phyloP scores from a whole-genome alignment of 1,139 yeast species.

The Candida neerlandica region DNA sequence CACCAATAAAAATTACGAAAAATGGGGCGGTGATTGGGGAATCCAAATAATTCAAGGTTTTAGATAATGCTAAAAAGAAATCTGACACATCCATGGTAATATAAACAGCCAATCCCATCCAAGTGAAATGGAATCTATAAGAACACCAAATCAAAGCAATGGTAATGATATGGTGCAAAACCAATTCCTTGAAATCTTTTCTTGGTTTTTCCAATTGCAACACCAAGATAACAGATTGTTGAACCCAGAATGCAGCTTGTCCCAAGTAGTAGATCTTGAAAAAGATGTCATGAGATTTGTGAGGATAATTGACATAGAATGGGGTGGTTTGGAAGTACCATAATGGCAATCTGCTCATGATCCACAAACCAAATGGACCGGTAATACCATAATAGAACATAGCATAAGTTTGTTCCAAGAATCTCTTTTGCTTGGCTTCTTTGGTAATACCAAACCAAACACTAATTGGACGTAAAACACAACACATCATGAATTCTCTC shows the following conservation, averaged over 20 bases:
- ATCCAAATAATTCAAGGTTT: slow-evolving; percentile 81
- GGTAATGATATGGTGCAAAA: slow-evolving; percentile 91
- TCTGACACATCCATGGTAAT: slow-evolving; percentile 97
- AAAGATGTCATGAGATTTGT: slow-evolving; percentile 66
- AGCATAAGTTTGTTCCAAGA: slow-evolving; percentile 91
- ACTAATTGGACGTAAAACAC: slow-evolving; percentile 75
- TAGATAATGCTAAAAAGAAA: slow-evolving; percentile 81
- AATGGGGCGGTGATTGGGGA: slow-evolving; percentile 65
- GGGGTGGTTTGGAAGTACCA: slow-evolving; percentile 89
- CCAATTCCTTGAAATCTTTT: slow-evolving; percentile 87
- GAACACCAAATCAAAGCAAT: slow-evolving; percentile 85
- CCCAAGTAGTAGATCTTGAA: slow-evolving; percentile 84
- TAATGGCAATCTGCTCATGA: slow-evolving; percentile 79
- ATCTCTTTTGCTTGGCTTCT: slow-evolving; percentile 68
- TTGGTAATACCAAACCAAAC: slow-evolving; percentile 51
- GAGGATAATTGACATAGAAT: slow-evolving; percentile 83
- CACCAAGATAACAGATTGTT: slow-evolving; percentile 80
- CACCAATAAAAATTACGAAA: slow-evolving; percentile 63
- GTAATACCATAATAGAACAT: slow-evolving; percentile 77
- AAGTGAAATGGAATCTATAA: slow-evolving; percentile 94
- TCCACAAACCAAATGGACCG: slow-evolving; percentile 87
- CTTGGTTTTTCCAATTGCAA: slow-evolving; percentile 93
- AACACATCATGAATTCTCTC: slow-evolving; percentile 90
- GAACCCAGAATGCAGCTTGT: slow-evolving; percentile 98
- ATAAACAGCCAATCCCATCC: slow-evolving; percentile 91